A percentile compares a stretch with the other conserved stretches of the same genome.
Evolutionary conservation across 116 monocot species (phyloP).

Genomic region (Posidonia oceanica): DNA sequence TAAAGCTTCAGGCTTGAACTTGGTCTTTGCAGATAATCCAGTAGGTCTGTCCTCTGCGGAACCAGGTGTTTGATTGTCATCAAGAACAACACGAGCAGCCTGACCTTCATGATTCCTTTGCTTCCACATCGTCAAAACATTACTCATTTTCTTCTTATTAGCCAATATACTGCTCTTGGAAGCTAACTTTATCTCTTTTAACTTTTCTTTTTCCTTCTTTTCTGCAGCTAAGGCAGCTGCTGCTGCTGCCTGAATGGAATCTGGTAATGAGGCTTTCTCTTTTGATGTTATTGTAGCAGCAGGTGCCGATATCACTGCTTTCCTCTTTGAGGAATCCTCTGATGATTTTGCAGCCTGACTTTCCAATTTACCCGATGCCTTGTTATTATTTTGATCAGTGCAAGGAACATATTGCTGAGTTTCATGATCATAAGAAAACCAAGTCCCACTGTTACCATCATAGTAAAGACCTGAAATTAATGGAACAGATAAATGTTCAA

Average conservation of each 20-base stretch:
- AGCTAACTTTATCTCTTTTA: constrained; percentile 83
- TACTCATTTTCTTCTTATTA: constrained; percentile 96
- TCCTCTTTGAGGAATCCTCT: constrained; percentile 32
- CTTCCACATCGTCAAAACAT: constrained; percentile 93
- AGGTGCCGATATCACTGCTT: constrained; percentile 85
- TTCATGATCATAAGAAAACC: constrained; percentile 89
- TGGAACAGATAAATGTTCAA: too few relatives aligned
- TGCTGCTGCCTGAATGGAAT: constrained; percentile 92
- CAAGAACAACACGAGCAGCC: constrained; percentile 58
- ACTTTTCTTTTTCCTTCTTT: constrained; percentile 84
- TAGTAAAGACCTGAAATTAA: constrained; percentile 80
- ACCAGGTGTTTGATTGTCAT: constrained; percentile 39
- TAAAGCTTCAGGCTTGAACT: constrained; percentile 31
- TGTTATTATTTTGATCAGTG: constrained; percentile 49
- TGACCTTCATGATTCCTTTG: constrained; percentile 92
- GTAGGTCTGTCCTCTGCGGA: constrained; percentile 31
- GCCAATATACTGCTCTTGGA: constrained; percentile 81
- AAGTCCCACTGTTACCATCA: constrained; percentile 77
- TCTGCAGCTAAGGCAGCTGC: constrained; percentile 90
- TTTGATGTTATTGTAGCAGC: constrained; percentile 52
- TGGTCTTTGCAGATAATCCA: constrained; percentile 18
- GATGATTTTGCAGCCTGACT: constrained; percentile 43
- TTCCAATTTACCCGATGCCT: constrained; percentile 30
- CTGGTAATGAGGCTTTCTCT: constrained; percentile 64
- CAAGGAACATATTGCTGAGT: constrained; percentile 87